Percentiles rank a stretch among this genome's conserved stretches.
Conservation (phyloP, 768 basidiomycete genomes). For the Suillus weaverae region DNA sequence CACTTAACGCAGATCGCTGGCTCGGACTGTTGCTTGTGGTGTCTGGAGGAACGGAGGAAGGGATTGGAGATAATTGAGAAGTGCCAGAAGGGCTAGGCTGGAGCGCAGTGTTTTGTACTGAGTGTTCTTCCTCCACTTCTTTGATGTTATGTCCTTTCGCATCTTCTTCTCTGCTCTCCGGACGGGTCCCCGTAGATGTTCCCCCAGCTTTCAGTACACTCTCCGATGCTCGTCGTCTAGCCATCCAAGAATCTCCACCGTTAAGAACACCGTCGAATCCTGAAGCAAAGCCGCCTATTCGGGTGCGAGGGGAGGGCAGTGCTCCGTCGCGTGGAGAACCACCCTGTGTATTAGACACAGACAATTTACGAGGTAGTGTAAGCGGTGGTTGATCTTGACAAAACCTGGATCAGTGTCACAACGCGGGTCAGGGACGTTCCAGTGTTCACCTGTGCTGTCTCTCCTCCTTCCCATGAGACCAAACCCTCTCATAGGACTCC, state of each 20-base stretch:
- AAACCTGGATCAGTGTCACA: conserved; percentile 14
- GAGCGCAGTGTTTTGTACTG: conserved; percentile 8
- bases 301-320: conserved; percentile 63
- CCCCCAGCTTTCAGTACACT: conserved; percentile 44
- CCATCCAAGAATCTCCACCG: conserved; percentile 67
- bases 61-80: conserved; percentile 14
- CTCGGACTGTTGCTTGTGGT: background rate
- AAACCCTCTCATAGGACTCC: conserved; percentile 66
- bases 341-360: conserved; percentile 60
- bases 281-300: conserved; percentile 55
- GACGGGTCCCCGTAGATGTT: conserved; percentile 36
- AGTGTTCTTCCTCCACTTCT: conserved; percentile 53
- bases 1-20: conserved; percentile 2
- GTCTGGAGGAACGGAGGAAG: conserved; percentile 13
- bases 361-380: conserved; percentile 63
- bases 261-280: conserved; percentile 75
- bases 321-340: conserved; percentile 50
- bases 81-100: conserved; percentile 10
- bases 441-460: conserved; percentile 62
- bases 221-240: conserved; percentile 64
- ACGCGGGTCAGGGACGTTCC: background rate
- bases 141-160: conserved; percentile 49
- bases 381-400: conserved; percentile 58
- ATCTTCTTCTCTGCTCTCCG: conserved; percentile 40
- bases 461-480: conserved; percentile 60